Conservation (phyloP, 495 filamentous ascomycete species). For the Parmelia sp. region DNA sequence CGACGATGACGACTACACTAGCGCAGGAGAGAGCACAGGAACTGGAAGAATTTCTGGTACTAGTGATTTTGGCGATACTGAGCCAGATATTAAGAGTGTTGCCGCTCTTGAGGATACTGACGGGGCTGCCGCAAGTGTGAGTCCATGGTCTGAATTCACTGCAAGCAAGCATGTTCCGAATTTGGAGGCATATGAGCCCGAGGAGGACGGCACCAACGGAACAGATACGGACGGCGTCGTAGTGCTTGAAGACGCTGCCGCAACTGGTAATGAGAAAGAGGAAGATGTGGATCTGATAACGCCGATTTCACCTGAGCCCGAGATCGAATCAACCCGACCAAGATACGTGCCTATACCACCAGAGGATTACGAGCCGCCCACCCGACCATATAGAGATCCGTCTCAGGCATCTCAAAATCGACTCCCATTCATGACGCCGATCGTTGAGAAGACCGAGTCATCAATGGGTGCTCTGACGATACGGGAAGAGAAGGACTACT, state of each 20-base stretch:
- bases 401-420: slow-evolving; percentile 73
- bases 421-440: slow-evolving; percentile 96
- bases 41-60: slow-evolving; percentile 60
- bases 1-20: slow-evolving; percentile 66
- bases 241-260: slow-evolving; percentile 19
- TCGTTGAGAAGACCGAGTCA: slow-evolving; percentile 88
- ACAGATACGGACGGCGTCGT: slow-evolving; percentile 12
- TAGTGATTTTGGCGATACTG: slow-evolving; percentile 62
- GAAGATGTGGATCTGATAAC: slow-evolving; percentile 31
- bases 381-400: slow-evolving; percentile 68
- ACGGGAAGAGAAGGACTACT: slow-evolving; percentile 49
- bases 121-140: slow-evolving; percentile 56
- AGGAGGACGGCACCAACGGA: slow-evolving; percentile 2
- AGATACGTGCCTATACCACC: slow-evolving; percentile 65
- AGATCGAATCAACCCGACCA: slow-evolving; percentile 36
- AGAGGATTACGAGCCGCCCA: slow-evolving; percentile 74
- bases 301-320: slow-evolving; percentile 35
- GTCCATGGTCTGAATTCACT: slow-evolving; percentile 83
- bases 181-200: slow-evolving; percentile 26
- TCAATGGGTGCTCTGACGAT: slow-evolving; percentile 62
- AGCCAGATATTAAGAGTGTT: slow-evolving; percentile 31
- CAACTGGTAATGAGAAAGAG: slow-evolving; percentile 16
- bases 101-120: slow-evolving; percentile 35
- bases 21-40: slow-evolving; percentile 72
- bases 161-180: slow-evolving; percentile 62